Base-by-base conservation (phyloP, 1,284 basidiomycete genomes). In the Tilletia setariae region DNA sequence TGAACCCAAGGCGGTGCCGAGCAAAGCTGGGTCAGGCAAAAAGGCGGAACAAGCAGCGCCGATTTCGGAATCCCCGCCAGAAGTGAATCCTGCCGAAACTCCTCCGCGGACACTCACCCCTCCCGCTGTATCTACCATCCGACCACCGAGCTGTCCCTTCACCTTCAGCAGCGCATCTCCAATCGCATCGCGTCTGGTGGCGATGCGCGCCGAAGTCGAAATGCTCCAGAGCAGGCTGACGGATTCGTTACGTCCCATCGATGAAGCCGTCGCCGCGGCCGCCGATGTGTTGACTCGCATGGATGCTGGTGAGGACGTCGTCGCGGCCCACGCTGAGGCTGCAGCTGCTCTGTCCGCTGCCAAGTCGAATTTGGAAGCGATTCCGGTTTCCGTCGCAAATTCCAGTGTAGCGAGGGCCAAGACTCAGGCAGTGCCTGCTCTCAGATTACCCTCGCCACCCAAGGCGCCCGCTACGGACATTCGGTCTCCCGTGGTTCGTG, bases 251-350 rank as follows among this genome's bases (percentile, higher is more conserved):
- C 62, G 62, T 13, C 62, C 62, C 4, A 42, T 63, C n/a, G 62
- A 63, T 23, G 62, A 63, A 16, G 62, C 62, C 35, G 62, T 63
- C 32, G 62, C 62, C 2, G 62, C 62, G 2, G 62, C 62, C 43
- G 43, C 62, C 19, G 62, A 63, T 23, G 62, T 46, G 8, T 42
- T 63, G 40, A 46, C 62, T 0, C 40, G 62, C 21, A 43, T 63
- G 21, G 62, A 63, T 42, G 62, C 62, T 16, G 62, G 62, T n/a
- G 62, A 63, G 21, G 56, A 61, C 30, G 28, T 61, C 1, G 42
- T n/a, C 8, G 28, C n/a, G 25, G 62, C 40, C 2, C 42, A 43
- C 7, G 21, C n/a, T 1, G 43, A 46, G 11, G 62, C 40, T 2
- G 62, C 62, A 11, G 62, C 62, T 3, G 62, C 62, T 15, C 40